Conservation (phyloP, 2,329 filamentous ascomycete species). For the Cordyceps farinosa region DNA sequence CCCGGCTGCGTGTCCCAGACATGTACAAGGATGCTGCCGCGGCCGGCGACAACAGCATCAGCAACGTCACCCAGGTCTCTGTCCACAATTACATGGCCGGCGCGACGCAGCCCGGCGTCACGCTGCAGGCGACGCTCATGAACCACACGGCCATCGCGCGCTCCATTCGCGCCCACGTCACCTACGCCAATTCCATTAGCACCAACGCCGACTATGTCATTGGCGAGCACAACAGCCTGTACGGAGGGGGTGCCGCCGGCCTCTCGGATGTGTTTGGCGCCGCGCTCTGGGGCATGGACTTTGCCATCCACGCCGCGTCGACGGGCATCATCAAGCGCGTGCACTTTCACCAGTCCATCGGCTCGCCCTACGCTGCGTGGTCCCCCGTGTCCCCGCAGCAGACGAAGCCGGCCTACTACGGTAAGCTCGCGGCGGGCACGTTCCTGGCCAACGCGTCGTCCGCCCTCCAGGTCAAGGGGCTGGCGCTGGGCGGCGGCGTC, state of each 20-base stretch:
- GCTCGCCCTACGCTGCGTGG: constrained; percentile 26
- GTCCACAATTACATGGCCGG: constrained; percentile 32
- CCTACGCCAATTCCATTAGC: constrained; percentile 22
- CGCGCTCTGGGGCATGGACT: constrained; percentile 48
- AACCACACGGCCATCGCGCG: constrained; percentile 35
- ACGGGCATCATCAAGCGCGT: constrained; percentile 32
- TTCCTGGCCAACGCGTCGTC: constrained; percentile 21
- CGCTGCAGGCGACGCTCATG: constrained; percentile 36
- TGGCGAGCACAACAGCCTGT: constrained; percentile 46
- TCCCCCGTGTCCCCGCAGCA: constrained; percentile 15
- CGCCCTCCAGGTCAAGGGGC: constrained; percentile 16
- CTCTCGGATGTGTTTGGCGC: constrained; percentile 46
- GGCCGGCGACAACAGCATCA: constrained; percentile 24
- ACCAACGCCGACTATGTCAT: constrained; percentile 35
- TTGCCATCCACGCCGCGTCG: constrained; percentile 35
- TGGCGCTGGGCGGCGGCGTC: constrained; percentile 17
- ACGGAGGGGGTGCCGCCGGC: constrained; percentile 36
- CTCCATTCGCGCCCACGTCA: constrained; percentile 28
- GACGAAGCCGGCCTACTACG: constrained; percentile 25
- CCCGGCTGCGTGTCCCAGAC: constrained; percentile 21
- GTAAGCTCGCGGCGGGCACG: constrained; percentile 23
- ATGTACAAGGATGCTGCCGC: constrained; percentile 28
- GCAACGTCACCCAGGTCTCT: constrained; percentile 23
- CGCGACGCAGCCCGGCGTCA: constrained; percentile 34
- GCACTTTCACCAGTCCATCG: constrained; percentile 40